A percentile compares a stretch with the other conserved stretches of the same genome.
These are phyloP conservation scores for Arxiozyma bovina DNA, from an alignment of 1,139 yeast genomes.

Conservation along the genomic window DNA sequence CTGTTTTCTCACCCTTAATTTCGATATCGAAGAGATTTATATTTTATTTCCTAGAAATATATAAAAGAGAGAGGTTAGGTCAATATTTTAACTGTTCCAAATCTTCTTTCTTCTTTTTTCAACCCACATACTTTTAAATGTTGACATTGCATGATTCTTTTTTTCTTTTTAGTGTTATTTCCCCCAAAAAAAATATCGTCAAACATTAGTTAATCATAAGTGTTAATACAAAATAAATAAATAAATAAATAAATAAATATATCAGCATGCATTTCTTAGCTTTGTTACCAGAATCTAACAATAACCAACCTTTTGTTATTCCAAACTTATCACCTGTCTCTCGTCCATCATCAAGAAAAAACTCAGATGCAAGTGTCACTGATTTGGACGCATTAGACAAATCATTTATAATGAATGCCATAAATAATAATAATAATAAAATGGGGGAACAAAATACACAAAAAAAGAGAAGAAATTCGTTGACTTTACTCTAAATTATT, in stretches of 20 bases:
- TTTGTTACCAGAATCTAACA: conserved; percentile 42
- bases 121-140: no score
- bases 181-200: neutral
- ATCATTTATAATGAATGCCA: neutral
- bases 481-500: conserved; percentile 7
- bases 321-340: conserved; percentile 56
- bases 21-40: no score
- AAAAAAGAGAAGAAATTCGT: conserved; percentile 9
- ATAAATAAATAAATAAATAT: neutral
- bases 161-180: neutral
- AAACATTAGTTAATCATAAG: neutral
- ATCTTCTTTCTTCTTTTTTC: no score
- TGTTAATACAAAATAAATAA: no score
- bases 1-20: no score
- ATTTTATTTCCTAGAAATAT: no score
- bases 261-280: conserved; percentile 36
- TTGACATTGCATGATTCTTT: no score
- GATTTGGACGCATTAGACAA: conserved; percentile 12
- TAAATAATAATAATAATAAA: neutral
- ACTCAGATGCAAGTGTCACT: conserved; percentile 18
- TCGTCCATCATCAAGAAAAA: conserved; percentile 23
- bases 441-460: neutral
- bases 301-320: conserved; percentile 49
- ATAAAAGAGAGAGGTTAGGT: no score
- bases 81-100: no score